Evolutionary conservation across 2,329 filamentous ascomycete species (phyloP).

Genomic region (Microsporum audouinii): DNA sequence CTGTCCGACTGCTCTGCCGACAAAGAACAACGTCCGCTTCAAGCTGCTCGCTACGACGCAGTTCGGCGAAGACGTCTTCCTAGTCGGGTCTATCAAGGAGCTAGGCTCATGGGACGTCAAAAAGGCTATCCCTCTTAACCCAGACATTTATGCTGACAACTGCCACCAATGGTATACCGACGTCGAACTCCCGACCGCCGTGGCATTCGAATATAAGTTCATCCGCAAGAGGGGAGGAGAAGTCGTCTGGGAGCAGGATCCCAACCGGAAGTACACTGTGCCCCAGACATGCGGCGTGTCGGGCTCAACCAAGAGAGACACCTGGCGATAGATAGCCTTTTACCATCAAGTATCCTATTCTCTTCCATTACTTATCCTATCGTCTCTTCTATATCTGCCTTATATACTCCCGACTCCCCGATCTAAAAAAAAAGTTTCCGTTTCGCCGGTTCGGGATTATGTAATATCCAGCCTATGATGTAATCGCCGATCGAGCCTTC

Average conservation of each 20-base stretch:
- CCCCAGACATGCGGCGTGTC: constrained; percentile 26
- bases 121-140: constrained; percentile 46
- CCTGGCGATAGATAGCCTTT: constrained; percentile 24
- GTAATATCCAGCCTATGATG: neutral
- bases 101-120: constrained; percentile 53
- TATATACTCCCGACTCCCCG: neutral
- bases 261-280: constrained; percentile 34
- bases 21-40: constrained; percentile 52
- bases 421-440: neutral
- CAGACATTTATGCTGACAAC: constrained; percentile 45
- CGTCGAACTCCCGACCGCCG: constrained; percentile 46
- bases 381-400: neutral
- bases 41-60: constrained; percentile 46
- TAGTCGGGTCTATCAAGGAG: constrained; percentile 48
- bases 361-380: neutral
- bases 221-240: constrained; percentile 47
- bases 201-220: constrained; percentile 56
- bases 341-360: neutral
- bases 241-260: constrained; percentile 54
- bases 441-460: neutral
- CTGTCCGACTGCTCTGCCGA: constrained; percentile 15
- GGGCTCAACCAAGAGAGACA: constrained; percentile 27
- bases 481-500: neutral
- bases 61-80: constrained; percentile 53
- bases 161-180: constrained; percentile 53